These are phyloP conservation scores for Tylopilus cervinicoccineus DNA, from an alignment of 768 basidiomycete genomes.

Conservation along the genomic window DNA sequence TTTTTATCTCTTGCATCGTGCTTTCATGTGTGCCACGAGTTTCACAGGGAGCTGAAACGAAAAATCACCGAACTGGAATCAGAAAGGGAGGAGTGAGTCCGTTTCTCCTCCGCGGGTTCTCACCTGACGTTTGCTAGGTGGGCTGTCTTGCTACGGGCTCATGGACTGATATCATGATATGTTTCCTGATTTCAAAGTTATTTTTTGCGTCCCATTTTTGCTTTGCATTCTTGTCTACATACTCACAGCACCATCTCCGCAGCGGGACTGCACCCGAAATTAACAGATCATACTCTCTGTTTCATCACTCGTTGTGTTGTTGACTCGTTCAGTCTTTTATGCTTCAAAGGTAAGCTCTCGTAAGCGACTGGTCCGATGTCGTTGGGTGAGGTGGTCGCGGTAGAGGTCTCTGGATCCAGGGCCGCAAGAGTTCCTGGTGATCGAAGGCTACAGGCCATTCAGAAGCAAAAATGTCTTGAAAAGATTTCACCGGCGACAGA, in stretches of 20 bases:
- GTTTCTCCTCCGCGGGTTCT: not conserved
- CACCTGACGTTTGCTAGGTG: conserved; percentile 44
- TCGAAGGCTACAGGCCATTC: conserved; percentile 3
- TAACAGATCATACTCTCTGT: conserved; percentile 12
- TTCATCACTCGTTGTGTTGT: conserved; percentile 8
- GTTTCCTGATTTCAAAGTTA: conserved; percentile 19
- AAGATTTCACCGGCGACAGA: conserved; percentile 1
- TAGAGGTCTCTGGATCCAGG: conserved; percentile 2
- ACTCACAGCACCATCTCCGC: conserved; percentile 16
- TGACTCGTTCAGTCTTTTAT: conserved; percentile 15
- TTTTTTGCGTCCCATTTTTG: conserved; percentile 17
- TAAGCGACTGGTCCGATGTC: conserved; percentile 10
- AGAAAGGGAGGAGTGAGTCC: conserved; percentile 75
- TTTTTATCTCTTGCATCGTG: conserved; percentile 12
- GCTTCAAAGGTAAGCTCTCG: conserved; percentile 17
- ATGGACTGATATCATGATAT: conserved; percentile 40
- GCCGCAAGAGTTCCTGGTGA: conserved; percentile 1
- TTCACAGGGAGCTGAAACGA: conserved; percentile 60
- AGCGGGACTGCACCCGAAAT: conserved; percentile 18
- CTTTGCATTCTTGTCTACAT: conserved; percentile 20
- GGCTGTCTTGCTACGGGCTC: conserved; percentile 53
- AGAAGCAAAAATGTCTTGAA: conserved; percentile 3
- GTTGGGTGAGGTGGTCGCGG: not conserved
- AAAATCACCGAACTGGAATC: conserved; percentile 66
- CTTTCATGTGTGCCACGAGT: conserved; percentile 3